phyloP scores from a whole-genome alignment of 495 filamentous ascomycete genomes.

The Penicillium goetzii region DNA sequence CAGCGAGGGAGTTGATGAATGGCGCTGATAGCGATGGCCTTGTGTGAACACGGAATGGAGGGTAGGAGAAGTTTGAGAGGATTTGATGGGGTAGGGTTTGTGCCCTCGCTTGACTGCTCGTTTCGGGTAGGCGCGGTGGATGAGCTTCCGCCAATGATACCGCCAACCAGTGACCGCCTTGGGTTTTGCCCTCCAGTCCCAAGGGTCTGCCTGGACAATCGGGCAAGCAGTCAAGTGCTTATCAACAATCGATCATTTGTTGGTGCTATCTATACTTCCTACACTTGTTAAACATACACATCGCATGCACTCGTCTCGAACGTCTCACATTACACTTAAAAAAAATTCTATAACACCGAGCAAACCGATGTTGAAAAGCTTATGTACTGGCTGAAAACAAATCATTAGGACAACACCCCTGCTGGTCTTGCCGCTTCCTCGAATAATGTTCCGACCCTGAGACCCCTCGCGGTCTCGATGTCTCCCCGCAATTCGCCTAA shows the following conservation, averaged over 20 bases:
- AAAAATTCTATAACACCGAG: conserved; percentile 23
- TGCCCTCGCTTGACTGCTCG: conserved; percentile 49
- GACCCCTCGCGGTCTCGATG: conserved; percentile 7
- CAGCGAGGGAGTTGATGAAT: conserved; percentile 53
- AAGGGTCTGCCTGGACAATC: conserved; percentile 21
- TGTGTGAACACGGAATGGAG: conserved; percentile 44
- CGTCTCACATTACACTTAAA: conserved; percentile 28
- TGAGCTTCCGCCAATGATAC: conserved; percentile 34
- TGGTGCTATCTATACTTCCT: neutral
- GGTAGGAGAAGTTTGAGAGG: conserved; percentile 46
- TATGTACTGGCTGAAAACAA: conserved; percentile 28
- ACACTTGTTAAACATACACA: neutral
- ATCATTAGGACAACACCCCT: conserved; percentile 22
- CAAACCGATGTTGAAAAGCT: conserved; percentile 15
- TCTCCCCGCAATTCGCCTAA: conserved; percentile 16
- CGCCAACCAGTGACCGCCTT: conserved; percentile 1
- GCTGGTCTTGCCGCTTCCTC: conserved; percentile 11
- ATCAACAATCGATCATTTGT: neutral
- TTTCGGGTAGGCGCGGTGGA: conserved; percentile 23
- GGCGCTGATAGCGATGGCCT: conserved; percentile 55
- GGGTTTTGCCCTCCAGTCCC: conserved; percentile 4
- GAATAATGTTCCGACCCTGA: neutral
- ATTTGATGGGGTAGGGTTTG: conserved; percentile 47
- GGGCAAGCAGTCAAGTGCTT: conserved; percentile 31
- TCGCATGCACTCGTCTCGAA: conserved; percentile 3